Percentiles rank a stretch among this genome's conserved stretches.
These are phyloP conservation scores for Solanum peruvianum DNA, from an alignment of 257 asterid genomes.

Conservation along the genomic window DNA sequence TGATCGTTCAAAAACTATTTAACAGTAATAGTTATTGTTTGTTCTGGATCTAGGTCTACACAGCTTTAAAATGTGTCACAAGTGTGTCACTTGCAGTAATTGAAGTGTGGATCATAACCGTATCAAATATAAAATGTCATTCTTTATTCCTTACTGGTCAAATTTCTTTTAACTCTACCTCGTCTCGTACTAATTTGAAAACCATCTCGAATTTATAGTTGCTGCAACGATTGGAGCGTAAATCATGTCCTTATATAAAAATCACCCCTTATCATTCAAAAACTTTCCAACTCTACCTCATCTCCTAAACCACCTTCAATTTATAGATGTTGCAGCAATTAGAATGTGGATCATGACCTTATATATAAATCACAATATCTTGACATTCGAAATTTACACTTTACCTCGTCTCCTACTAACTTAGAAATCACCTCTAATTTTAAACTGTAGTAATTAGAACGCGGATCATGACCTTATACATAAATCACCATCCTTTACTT, in stretches of 20 bases:
- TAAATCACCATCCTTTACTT: too few relatives aligned
- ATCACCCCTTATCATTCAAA: too few relatives aligned
- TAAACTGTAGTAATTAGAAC: not conserved
- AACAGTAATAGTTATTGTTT: not conserved
- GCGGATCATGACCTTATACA: too few relatives aligned
- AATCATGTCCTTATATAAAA: not conserved
- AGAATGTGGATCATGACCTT: not conserved
- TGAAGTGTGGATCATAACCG: too few relatives aligned
- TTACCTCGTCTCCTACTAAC: not conserved
- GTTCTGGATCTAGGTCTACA: not conserved
- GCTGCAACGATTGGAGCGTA: too few relatives aligned
- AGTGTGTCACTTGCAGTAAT: too few relatives aligned
- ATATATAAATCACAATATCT: too few relatives aligned
- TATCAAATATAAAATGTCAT: too few relatives aligned
- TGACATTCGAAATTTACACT: too few relatives aligned
- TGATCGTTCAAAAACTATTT: not conserved
- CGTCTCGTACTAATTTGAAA: not conserved
- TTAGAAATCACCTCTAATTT: not conserved
- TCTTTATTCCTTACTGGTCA: too few relatives aligned
- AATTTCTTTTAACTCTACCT: not conserved
- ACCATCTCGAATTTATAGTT: not conserved
- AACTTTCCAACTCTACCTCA: too few relatives aligned
- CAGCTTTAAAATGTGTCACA: accelerated
- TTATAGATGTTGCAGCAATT: too few relatives aligned
- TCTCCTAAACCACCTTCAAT: not conserved